Evolutionary conservation across 208 protist genomes (phyloP).

Genomic region (Strigomonas galati): DNA sequence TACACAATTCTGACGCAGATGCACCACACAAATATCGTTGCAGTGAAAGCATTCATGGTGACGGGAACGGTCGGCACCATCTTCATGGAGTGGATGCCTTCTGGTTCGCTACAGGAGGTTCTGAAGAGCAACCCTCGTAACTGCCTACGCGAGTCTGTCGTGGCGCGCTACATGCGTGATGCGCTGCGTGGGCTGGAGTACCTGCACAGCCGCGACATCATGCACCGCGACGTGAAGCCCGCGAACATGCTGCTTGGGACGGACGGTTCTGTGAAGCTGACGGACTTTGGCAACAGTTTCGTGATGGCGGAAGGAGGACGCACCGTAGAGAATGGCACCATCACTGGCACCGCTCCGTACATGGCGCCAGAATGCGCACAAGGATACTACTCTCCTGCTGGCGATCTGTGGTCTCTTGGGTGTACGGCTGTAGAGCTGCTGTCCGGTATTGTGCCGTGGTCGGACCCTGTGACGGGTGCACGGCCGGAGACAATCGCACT

Average conservation of each 20-base stretch:
- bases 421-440: conserved; percentile 75
- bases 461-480: conserved; percentile 16
- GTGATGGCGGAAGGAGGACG: conserved; percentile 20
- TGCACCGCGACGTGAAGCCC: no score
- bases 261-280: no score
- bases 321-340: conserved; percentile 28
- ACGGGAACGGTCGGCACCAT: conserved; percentile 37
- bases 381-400: conserved; percentile 49
- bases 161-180: no score
- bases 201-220: no score
- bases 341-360: conserved; percentile 71
- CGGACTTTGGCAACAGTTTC: no score
- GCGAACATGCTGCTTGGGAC: no score
- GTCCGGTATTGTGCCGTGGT: no score
- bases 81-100: conserved; percentile 80
- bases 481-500: conserved; percentile 25
- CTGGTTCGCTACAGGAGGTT: conserved; percentile 57
- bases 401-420: conserved; percentile 82
- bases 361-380: conserved; percentile 63
- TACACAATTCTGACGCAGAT: conserved; percentile 65
- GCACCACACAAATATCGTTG: conserved; percentile 65
- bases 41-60: conserved; percentile 64
- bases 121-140: conserved; percentile 30
- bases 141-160: conserved; percentile 47
- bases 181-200: no score